A percentile compares a stretch with the other conserved stretches of the same genome.
Evolutionary conservation across 179 eudicot species (phyloP).

Genomic region (Beta corolliflora): DNA sequence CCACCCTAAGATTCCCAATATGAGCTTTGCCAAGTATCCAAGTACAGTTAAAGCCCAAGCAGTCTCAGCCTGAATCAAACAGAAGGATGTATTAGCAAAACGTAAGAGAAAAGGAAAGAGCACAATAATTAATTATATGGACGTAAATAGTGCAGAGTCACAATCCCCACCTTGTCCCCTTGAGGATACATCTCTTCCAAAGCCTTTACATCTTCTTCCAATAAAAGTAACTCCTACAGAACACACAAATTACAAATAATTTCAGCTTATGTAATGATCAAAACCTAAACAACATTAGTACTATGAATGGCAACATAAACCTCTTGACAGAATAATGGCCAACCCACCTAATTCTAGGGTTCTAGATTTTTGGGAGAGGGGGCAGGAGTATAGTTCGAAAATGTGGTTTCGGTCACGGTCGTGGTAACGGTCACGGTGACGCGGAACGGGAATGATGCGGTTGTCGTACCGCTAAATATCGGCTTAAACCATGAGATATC

Average conservation of each 20-base stretch:
- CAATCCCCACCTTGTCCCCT: slow-evolving; percentile 83
- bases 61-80: slow-evolving; percentile 78
- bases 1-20: slow-evolving; percentile 89
- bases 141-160: slow-evolving; percentile 10
- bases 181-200: slow-evolving; percentile 99
- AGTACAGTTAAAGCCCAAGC: slow-evolving; percentile 98
- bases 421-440: too few species aligned
- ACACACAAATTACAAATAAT: slow-evolving; percentile 6
- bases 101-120: slow-evolving; percentile 4
- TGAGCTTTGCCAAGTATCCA: slow-evolving; percentile 90
- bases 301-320: background rate
- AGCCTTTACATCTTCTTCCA: slow-evolving; percentile 93
- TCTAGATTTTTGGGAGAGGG: background rate
- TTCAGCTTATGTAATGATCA: background rate
- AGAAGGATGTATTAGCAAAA: slow-evolving; percentile 30
- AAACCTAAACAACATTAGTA: background rate
- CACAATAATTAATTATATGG: slow-evolving; percentile 6
- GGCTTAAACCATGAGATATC: too few species aligned
- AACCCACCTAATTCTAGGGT: slow-evolving; percentile 1
- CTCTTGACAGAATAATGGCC: background rate
- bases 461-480: too few species aligned
- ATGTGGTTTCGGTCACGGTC: too few species aligned
- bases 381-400: too few species aligned
- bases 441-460: too few species aligned
- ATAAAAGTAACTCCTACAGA: slow-evolving; percentile 78